phyloP scores from a whole-genome alignment of 257 asterid genomes.

The Solanum lycopersicoides region DNA sequence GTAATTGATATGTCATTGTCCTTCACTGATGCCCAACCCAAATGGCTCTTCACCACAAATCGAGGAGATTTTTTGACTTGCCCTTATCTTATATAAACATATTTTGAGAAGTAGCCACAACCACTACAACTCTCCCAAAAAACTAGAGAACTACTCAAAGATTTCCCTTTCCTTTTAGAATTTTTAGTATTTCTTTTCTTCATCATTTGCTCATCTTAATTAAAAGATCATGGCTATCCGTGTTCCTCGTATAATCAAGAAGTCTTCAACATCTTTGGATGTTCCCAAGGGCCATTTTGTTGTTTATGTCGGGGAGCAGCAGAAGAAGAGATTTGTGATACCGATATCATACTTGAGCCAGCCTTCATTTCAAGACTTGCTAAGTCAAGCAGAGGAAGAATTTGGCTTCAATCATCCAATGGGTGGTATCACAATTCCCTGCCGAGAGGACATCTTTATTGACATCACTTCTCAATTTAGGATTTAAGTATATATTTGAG shows the following conservation, averaged over 20 bases:
- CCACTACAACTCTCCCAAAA: not conserved
- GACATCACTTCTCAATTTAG: not conserved
- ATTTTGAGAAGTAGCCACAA: not conserved
- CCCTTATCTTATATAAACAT: not conserved
- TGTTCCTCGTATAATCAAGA: not conserved
- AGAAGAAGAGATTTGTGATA: not conserved
- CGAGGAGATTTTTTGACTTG: not conserved
- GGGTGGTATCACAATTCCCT: not conserved
- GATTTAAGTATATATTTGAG: not conserved
- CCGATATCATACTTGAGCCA: not conserved
- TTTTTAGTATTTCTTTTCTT: not conserved
- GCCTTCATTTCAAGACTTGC: not conserved
- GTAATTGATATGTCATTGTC: not conserved
- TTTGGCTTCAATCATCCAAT: not conserved
- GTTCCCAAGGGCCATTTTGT: not conserved
- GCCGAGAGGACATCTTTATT: not conserved
- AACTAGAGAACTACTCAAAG: not conserved
- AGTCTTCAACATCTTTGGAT: not conserved
- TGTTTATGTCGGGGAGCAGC: not conserved
- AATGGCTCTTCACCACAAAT: not conserved
- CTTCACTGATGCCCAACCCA: not conserved
- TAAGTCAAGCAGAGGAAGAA: not conserved
- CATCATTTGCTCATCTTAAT: not conserved
- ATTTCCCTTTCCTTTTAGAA: not conserved
- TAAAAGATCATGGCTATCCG: not conserved